Base-by-base conservation (phyloP, 257 asterid species). In the Penstemon davidsonii region DNA sequence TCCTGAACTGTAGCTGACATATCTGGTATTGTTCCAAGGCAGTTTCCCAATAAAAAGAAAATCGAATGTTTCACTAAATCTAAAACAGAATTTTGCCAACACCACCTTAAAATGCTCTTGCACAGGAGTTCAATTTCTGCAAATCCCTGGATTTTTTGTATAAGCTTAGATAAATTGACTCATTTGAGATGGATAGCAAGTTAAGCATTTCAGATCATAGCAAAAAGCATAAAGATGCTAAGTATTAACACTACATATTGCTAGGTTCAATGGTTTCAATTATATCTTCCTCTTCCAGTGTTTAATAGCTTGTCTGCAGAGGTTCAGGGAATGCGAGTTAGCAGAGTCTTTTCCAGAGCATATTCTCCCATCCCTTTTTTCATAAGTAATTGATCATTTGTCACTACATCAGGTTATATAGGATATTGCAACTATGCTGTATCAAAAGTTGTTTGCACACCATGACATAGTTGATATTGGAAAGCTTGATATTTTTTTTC, bases 401-500 rank as follows among this genome's bases (percentile, higher is more conserved):
- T 44, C 44, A 39, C 55, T 71, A 36, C 58, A 7, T 44, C 46
- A 7, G 50, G 69, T 66, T 69, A 45, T 45, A 15, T 58, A 70
- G n/a, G 66, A 8, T n/a, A 47, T 47, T 69, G 50, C 13, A 50
- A 33, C 62, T 54, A 11, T 72, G 77, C 39, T 55, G 62, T 57
- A 40, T 6, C 46, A 15, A 71, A 59, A 25, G 25, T 13, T 50
- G 12, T 44, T 44, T 40, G 47, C 54, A 58, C 57, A 15, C 33
- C 70, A 46, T 60, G 25, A 36, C 70, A 8, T 73, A 41, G 47
- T 47, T 62, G 55, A 41, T 44, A n/a, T 18, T 47, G 58, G 53
- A 43, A 13, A 55, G 66, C 44, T 11, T 55, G 43, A 67, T 70
- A 70, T 49, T 64, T 53, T 49, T 75, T 4, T 76, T 45, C 25